Evolutionary conservation across 2,329 filamentous ascomycete species (phyloP).

Genomic region (Aspergillus bombycis): DNA sequence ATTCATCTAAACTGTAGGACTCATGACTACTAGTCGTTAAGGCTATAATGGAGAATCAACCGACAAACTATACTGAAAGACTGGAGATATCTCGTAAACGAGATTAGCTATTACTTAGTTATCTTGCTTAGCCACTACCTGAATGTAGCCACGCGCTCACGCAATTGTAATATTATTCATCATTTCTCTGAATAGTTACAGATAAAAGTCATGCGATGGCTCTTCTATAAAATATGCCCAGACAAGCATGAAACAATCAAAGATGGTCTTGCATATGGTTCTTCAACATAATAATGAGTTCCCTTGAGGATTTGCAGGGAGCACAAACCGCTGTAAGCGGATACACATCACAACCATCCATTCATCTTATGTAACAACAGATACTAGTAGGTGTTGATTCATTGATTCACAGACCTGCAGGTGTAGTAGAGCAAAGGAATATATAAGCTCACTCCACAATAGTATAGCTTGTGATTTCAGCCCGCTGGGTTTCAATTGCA

Average conservation of each 20-base stretch:
- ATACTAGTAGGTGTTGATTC: not conserved
- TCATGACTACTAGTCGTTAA: not conserved
- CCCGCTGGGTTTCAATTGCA: conserved; percentile 1
- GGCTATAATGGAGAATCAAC: not conserved
- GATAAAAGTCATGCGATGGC: too few relatives aligned
- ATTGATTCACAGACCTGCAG: not conserved
- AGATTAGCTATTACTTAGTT: not conserved
- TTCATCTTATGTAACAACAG: not conserved
- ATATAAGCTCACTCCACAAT: too few relatives aligned
- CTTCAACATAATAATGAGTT: too few relatives aligned
- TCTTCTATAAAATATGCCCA: too few relatives aligned
- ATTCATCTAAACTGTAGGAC: not conserved
- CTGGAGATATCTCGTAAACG: not conserved
- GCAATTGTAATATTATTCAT: too few relatives aligned
- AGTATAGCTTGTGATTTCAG: not conserved
- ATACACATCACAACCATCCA: not conserved
- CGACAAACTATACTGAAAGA: not conserved
- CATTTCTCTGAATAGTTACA: too few relatives aligned
- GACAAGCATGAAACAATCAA: not conserved
- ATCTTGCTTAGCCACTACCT: not conserved
- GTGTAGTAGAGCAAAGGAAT: not conserved
- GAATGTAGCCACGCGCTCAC: not conserved
- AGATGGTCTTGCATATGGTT: not conserved
- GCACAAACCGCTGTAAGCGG: not conserved
- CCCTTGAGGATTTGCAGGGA: not conserved